Base-by-base conservation (phyloP, 192 early-diverging fungal species). In the Podila clonocystis region DNA sequence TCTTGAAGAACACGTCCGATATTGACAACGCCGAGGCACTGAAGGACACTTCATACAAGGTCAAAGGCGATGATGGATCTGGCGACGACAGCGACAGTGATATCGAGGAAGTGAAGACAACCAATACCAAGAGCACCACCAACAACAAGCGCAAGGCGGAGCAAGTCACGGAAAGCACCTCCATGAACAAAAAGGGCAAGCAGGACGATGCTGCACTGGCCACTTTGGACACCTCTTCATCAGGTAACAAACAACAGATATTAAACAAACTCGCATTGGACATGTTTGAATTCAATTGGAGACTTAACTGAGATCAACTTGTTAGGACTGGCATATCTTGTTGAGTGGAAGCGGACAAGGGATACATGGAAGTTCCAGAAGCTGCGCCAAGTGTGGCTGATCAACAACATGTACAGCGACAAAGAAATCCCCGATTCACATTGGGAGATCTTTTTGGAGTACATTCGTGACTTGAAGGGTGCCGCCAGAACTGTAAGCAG, bases 321-420 rank as follows among this genome's bases (percentile, higher is more conserved):
- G 62, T 17, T 69, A 83, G 82, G 74, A 2, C 64, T 83, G 63
- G 61, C 69, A 49, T 83, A 83, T 59, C 52, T 83, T 30, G 58
- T 76, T 5, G 74, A 69, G 17, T 83, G 82, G 82, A 75, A 75
- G 61, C 62, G 52, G 33, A 60, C 66, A 33, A 72, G 58, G 28
- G 69, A 55, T 19, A 67, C 70, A 48, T 84, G 82, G 82, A 84
- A 84, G 64, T 84, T 84, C 58, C 82, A 84, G 63, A 84, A 84
- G 69, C 29, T 74, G 22, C 74, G 75, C 15, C 82, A 84, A 58
- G 75, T 84, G 15, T 84, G 82, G 82, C 36, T 84, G 36, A 50
- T 84, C 28, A 77, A 71, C 57, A 50, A 79, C 45, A 74, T 77
- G 62, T 84, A 84, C 41, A 62, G 68, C 48, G 67, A 77, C 49